Evolutionary conservation across 2,329 filamentous ascomycete species (phyloP).

Genomic region (Pyrenophora tritici-repentis): DNA sequence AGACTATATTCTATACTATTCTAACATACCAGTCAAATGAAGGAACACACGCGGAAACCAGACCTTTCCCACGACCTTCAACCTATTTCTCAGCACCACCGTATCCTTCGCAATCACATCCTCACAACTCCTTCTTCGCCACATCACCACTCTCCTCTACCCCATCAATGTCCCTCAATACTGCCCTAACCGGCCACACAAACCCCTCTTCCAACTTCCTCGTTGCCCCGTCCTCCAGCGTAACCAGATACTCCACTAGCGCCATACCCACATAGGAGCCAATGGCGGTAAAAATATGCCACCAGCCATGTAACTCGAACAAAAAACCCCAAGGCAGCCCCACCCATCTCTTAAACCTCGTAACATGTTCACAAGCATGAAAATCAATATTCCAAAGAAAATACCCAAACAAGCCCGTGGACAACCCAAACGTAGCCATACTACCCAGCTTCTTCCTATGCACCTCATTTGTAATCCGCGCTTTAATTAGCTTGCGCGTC

Average conservation of each 20-base stretch:
- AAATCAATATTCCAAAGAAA: conserved; percentile 63
- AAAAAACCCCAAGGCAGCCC: conserved; percentile 62
- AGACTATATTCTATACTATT: too few relatives aligned
- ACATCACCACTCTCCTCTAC: conserved; percentile 13
- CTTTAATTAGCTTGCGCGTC: conserved; percentile 35
- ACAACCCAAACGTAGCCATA: conserved; percentile 37
- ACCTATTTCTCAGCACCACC: too few relatives aligned
- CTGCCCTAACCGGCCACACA: conserved; percentile 42
- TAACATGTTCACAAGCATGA: conserved; percentile 57
- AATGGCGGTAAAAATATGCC: conserved; percentile 65
- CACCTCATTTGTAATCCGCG: conserved; percentile 31
- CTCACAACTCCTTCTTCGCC: conserved; percentile 17
- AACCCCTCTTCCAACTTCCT: conserved; percentile 40
- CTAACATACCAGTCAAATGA: too few relatives aligned
- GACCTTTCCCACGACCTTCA: too few relatives aligned
- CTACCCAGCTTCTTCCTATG: conserved; percentile 25
- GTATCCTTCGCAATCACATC: background rate
- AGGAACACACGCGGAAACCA: background rate
- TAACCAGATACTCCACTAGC: conserved; percentile 45
- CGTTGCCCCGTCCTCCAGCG: conserved; percentile 34
- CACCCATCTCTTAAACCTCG: conserved; percentile 51
- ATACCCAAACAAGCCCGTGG: conserved; percentile 57
- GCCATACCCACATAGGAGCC: conserved; percentile 54
- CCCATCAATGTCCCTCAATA: conserved; percentile 37
- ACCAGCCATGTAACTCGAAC: conserved; percentile 67